phyloP scores from a whole-genome alignment of 1,139 yeast species.

The Protomyces inundatus region DNA sequence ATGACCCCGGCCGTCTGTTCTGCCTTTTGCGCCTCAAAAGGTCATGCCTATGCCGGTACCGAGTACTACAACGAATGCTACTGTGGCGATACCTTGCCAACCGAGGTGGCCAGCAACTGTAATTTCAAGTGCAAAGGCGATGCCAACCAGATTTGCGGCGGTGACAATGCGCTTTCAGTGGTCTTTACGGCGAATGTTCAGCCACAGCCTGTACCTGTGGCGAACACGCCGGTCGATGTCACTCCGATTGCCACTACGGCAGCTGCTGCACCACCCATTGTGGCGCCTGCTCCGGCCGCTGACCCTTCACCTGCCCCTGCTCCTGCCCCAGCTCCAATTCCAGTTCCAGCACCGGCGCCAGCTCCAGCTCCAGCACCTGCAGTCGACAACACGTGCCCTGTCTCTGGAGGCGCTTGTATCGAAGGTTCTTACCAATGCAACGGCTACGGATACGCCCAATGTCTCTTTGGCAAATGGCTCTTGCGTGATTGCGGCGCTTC shows the following conservation, averaged over 20 bases:
- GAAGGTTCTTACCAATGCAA: constrained; percentile 51
- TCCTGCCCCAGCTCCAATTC: constrained; percentile 17
- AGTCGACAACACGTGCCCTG: constrained; percentile 24
- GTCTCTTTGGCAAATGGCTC: constrained; percentile 55
- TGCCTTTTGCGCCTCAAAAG: constrained; percentile 10
- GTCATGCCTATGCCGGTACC: constrained; percentile 16
- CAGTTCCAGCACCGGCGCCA: constrained; percentile 11
- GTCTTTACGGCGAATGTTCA: constrained; percentile 15
- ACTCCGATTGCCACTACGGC: constrained; percentile 13
- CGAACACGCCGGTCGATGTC: background rate
- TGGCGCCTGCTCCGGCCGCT: constrained; percentile 14
- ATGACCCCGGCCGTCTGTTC: constrained; percentile 17
- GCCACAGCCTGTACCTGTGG: constrained; percentile 2
- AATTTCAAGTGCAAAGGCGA: constrained; percentile 20
- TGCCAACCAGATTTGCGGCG: constrained; percentile 15
- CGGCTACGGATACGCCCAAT: constrained; percentile 50
- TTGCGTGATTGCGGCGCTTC: constrained; percentile 52
- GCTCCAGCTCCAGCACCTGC: constrained; percentile 22
- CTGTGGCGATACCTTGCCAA: constrained; percentile 20
- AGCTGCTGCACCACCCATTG: constrained; percentile 9
- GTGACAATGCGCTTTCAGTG: constrained; percentile 3
- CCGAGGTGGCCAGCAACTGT: constrained; percentile 1
- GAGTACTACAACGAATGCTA: constrained; percentile 26
- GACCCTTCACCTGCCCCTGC: background rate
- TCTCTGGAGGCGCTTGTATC: constrained; percentile 38